Evolutionary conservation across 2,329 filamentous ascomycete species (phyloP), one percentile per base, ranked within the genome.

Genomic region (Chaetomium globosum): DNA sequence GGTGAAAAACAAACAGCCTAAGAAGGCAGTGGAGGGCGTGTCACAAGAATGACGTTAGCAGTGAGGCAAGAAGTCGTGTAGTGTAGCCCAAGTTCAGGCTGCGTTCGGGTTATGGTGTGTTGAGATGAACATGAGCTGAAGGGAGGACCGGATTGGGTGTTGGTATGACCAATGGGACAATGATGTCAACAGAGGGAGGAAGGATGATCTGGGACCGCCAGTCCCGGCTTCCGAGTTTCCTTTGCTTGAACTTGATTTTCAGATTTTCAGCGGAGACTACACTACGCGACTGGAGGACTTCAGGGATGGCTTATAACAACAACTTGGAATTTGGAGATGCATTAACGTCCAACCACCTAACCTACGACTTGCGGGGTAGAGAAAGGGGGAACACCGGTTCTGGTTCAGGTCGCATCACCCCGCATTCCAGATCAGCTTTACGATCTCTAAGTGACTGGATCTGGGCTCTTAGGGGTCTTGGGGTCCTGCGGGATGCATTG

Each of bases 141-240:
- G 13, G 13, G 36, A n/a, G 13, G 33, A 46, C 23, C 4, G 13
- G 26, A 31, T 10, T 48, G 30, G 48, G 31, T 19, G n/a, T 19
- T 36, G 16, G 46, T 39, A 39, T 31, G 48, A 39, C 58, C 30
- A 55, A 64, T 59, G 54, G 23, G 54, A 63, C 7, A 53, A 63
- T 63, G 61, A 63, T 54, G 61, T 26, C 61, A 63, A 52, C 52
- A 49, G 36, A 61, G 53, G 53, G 51, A 61, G 23, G 39, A 55
- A 26, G 62, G 48, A 13, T 12, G 31, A 51, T 61, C 59, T 51
- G 52, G 58, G 21, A 52, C 43, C 39, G 16, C 51, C 28, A 28
- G 19, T 2, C 31, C 8, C 48, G 7, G 12, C 21, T 21, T n/a
- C 28, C 51, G 12, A 16, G 21, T 2, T 31, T 31, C 51, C 16